Evolutionary conservation across 805 yeast genomes (phyloP).

Genomic region (Lipomyces yamadae): DNA sequence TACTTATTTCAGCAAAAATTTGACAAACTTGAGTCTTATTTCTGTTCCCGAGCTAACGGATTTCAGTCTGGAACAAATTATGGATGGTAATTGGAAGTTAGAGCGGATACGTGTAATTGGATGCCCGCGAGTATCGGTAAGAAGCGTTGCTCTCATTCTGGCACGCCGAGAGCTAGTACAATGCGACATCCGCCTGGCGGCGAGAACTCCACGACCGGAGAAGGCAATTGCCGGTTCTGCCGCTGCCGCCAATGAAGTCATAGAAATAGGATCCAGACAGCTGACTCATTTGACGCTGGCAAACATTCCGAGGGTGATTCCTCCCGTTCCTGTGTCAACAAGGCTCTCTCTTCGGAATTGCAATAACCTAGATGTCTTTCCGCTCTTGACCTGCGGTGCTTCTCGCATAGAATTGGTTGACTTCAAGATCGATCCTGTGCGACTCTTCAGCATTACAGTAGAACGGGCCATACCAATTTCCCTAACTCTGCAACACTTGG

Average conservation of each 20-base stretch:
- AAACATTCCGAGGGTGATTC: constrained; percentile 3
- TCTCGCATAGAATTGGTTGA: background rate
- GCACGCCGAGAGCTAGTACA: background rate
- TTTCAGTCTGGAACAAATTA: background rate
- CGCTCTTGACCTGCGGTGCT: constrained; percentile 6
- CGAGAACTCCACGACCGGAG: background rate
- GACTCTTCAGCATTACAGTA: background rate
- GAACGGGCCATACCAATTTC: background rate
- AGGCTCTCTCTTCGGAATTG: constrained; percentile 1
- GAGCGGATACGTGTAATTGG: constrained; percentile 6
- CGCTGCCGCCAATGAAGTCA: background rate
- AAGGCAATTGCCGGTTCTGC: background rate
- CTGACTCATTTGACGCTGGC: constrained; percentile 1
- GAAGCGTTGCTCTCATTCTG: constrained; percentile 1
- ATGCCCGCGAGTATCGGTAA: background rate
- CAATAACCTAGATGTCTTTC: constrained; percentile 6
- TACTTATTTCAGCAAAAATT: constrained; percentile 2
- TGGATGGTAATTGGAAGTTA: constrained; percentile 7
- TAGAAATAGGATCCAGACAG: constrained; percentile 1
- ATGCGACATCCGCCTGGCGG: constrained; percentile 5
- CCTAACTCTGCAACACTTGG: background rate
- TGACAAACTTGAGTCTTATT: background rate
- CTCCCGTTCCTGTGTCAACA: background rate
- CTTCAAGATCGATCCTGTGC: constrained; percentile 7
- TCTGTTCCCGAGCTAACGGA: constrained; percentile 1